Evolutionary conservation across 75 land plant species (phyloP).

Genomic region (Pinus tabuliformis): DNA sequence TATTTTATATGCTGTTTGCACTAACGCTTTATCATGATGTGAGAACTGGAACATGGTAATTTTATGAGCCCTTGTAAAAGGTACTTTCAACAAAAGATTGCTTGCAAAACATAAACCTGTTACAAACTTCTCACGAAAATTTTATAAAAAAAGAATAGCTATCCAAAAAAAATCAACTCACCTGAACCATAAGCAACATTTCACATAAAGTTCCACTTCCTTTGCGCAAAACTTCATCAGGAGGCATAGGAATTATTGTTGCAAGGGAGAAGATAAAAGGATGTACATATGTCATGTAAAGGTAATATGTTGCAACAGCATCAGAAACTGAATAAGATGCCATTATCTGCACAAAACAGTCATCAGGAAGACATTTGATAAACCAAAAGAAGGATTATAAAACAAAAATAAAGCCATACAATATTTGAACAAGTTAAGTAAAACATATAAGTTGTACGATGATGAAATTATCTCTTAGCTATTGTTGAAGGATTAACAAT

Average conservation of each 20-base stretch:
- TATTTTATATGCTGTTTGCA: not conserved
- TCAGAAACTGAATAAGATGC: constrained; percentile 99
- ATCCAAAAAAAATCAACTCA: constrained; percentile 14
- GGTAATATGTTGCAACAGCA: constrained; percentile 96
- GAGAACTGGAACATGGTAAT: not conserved
- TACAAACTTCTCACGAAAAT: not conserved
- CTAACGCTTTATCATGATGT: not conserved
- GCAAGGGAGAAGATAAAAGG: constrained; percentile 99
- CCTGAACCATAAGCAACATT: constrained; percentile 99
- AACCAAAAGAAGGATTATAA: not conserved
- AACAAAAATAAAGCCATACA: not conserved
- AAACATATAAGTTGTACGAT: not conserved
- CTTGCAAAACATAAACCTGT: not conserved
- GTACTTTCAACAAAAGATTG: not conserved
- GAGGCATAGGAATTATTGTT: constrained; percentile 98
- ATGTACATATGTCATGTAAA: constrained; percentile 99
- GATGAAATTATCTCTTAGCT: not conserved
- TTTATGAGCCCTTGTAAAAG: not conserved
- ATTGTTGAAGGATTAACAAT: not conserved
- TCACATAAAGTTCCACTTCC: constrained; percentile 99
- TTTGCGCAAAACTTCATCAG: constrained; percentile 97
- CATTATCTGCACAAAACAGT: constrained; percentile 72
- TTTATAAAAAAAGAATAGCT: not conserved
- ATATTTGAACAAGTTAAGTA: not conserved
- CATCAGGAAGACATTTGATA: constrained; percentile 7